phyloP scores from a whole-genome alignment of 2,329 filamentous ascomycete species.

The Epichloe gansuensis region DNA sequence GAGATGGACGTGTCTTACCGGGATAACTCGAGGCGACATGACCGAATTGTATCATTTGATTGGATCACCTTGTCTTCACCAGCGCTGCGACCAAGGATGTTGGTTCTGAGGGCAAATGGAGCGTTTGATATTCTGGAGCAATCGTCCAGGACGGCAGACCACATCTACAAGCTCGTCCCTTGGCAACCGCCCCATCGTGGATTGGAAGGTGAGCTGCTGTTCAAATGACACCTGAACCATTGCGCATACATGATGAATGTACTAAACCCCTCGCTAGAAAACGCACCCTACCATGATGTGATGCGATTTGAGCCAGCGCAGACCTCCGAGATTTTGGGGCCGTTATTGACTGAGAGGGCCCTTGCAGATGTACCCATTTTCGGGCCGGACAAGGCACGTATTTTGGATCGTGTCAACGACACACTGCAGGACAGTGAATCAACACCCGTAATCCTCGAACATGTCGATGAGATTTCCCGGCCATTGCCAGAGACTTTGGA shows the following conservation, averaged over 20 bases:
- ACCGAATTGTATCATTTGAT: constrained; percentile 55
- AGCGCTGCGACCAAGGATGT: constrained; percentile 41
- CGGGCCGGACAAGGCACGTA: constrained; percentile 34
- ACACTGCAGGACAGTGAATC: constrained; percentile 24
- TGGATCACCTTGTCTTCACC: constrained; percentile 49
- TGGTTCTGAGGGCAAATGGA: constrained; percentile 48
- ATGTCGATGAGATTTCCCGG: constrained; percentile 22
- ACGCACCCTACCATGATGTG: constrained; percentile 37
- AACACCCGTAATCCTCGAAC: constrained; percentile 21
- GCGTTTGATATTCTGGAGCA: constrained; percentile 49
- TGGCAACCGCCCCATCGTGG: constrained; percentile 48
- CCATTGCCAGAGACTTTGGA: constrained; percentile 29
- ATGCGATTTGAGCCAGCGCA: constrained; percentile 47
- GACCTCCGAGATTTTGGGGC: constrained; percentile 38
- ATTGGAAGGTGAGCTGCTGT: constrained; percentile 31
- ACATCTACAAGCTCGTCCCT: constrained; percentile 46
- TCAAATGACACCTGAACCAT: neutral
- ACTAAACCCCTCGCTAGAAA: constrained; percentile 25
- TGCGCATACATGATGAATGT: too few relatives aligned
- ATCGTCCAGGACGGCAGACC: constrained; percentile 43
- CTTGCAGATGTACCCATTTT: constrained; percentile 44
- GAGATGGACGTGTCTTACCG: constrained; percentile 49
- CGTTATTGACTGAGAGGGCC: constrained; percentile 39
- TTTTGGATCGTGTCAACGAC: constrained; percentile 29
- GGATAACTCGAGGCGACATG: constrained; percentile 37